Conservation (phyloP, 2,329 filamentous ascomycete species). For the Fusarium succisae region DNA sequence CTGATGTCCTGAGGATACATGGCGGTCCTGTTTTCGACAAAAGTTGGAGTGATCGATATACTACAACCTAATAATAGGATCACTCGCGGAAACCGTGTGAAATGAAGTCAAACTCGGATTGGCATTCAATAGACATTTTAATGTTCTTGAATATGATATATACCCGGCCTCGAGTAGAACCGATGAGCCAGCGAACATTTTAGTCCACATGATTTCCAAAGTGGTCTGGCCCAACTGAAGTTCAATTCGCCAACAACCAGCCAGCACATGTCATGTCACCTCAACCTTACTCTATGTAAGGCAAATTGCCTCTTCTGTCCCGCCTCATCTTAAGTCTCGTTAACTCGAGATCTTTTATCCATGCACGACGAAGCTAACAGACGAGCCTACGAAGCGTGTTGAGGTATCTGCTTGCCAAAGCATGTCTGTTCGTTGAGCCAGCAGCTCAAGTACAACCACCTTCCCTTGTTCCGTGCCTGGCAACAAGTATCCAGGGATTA, state of each 20-base stretch:
- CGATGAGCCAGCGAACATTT: not conserved
- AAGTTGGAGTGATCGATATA: not conserved
- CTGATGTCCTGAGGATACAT: conserved; percentile 30
- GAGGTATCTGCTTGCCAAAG: not conserved
- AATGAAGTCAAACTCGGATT: not conserved
- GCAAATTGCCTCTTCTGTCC: conserved; percentile 22
- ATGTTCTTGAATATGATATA: not conserved
- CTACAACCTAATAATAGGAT: not conserved
- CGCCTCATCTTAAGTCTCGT: conserved; percentile 20
- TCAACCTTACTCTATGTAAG: conserved; percentile 29
- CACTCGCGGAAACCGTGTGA: not conserved
- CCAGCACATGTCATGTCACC: conserved; percentile 29
- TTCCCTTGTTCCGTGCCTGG: not conserved
- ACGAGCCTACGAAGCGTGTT: not conserved
- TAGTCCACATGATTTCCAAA: conserved; percentile 27
- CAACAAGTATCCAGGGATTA: conserved; percentile 29
- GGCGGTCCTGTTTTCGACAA: conserved; percentile 15
- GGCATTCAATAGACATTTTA: not conserved
- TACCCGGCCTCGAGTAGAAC: not conserved
- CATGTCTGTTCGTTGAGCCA: not conserved
- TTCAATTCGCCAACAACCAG: conserved; percentile 24
- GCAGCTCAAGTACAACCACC: not conserved
- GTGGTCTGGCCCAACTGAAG: conserved; percentile 25
- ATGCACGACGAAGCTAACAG: not conserved
- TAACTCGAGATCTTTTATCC: conserved; percentile 2